phyloP scores from a whole-genome alignment of 2,329 filamentous ascomycete genomes.

The Fusarium lyarnte region DNA sequence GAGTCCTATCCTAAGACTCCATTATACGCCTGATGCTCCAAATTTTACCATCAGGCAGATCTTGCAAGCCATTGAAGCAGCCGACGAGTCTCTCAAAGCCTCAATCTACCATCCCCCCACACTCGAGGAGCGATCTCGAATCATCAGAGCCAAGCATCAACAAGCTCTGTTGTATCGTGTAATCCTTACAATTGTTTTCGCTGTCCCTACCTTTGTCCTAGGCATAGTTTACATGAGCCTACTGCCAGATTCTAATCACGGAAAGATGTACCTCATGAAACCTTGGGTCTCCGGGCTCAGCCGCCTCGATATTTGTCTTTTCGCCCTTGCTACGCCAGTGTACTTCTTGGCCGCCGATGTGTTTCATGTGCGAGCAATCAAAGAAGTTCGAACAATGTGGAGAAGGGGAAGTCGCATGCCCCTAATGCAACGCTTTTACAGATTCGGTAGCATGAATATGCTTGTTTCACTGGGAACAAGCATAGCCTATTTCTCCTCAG shows the following conservation, averaged over 20 bases:
- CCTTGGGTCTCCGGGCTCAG: constrained; percentile 78
- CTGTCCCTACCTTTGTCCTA: constrained; percentile 85
- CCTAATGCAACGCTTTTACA: constrained; percentile 79
- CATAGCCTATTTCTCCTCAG: constrained; percentile 85
- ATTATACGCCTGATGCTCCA: constrained; percentile 75
- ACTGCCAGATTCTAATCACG: constrained; percentile 65
- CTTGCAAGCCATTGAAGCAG: constrained; percentile 70
- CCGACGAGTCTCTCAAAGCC: constrained; percentile 72
- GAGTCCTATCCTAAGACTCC: constrained; percentile 74
- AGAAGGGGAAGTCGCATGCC: constrained; percentile 77
- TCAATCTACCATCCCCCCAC: constrained; percentile 82
- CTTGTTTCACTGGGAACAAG: constrained; percentile 88
- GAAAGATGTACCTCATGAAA: constrained; percentile 73
- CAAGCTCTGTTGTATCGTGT: constrained; percentile 75
- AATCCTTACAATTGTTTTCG: constrained; percentile 72
- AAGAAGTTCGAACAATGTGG: constrained; percentile 83
- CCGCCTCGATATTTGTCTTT: constrained; percentile 80
- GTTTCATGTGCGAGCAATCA: constrained; percentile 82
- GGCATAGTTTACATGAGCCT: constrained; percentile 93
- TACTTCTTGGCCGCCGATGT: constrained; percentile 88
- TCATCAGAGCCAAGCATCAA: constrained; percentile 77
- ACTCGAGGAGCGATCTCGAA: constrained; percentile 81
- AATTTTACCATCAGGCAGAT: constrained; percentile 80
- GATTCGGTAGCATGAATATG: constrained; percentile 98
- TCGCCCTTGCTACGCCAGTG: constrained; percentile 83